A percentile compares a stretch with the other conserved stretches of the same genome.
Conservation (phyloP, 1,139 yeast species). For the Sugiyamaella paludigena region DNA sequence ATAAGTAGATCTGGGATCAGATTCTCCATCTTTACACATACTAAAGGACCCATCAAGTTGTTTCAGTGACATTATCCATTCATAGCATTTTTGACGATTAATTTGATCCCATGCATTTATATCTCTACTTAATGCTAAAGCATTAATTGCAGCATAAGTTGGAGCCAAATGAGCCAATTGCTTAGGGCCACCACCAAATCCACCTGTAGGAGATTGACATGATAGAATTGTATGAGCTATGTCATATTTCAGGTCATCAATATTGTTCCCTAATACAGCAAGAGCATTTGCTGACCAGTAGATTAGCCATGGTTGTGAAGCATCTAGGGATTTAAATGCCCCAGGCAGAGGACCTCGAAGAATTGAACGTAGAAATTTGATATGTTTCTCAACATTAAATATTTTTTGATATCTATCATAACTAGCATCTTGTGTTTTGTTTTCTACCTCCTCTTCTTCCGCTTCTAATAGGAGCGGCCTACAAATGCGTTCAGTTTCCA, state of each 20-base stretch:
- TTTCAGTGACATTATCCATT: conserved; percentile 69
- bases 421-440: too few relatives aligned
- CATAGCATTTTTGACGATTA: conserved; percentile 48
- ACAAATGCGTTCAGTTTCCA: conserved; percentile 8
- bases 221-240: conserved; percentile 36
- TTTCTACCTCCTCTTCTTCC: neutral
- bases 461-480: conserved; percentile 2
- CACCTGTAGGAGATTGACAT: conserved; percentile 48
- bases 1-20: conserved; percentile 81
- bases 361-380: conserved; percentile 41
- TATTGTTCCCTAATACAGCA: conserved; percentile 40
- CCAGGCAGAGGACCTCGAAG: conserved; percentile 50
- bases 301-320: conserved; percentile 87
- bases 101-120: conserved; percentile 44
- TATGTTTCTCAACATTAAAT: conserved; percentile 40
- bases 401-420: neutral
- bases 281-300: conserved; percentile 77
- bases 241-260: conserved; percentile 27
- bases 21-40: conserved; percentile 79
- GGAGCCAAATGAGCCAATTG: conserved; percentile 86
- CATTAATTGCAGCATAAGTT: conserved; percentile 71
- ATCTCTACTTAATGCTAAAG: conserved; percentile 57
- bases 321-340: conserved; percentile 58
- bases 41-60: conserved; percentile 66
- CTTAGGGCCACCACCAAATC: conserved; percentile 80